These are phyloP conservation scores for Scytalidium lignicola DNA, from an alignment of 2,329 filamentous ascomycete genomes.

Conservation along the genomic window DNA sequence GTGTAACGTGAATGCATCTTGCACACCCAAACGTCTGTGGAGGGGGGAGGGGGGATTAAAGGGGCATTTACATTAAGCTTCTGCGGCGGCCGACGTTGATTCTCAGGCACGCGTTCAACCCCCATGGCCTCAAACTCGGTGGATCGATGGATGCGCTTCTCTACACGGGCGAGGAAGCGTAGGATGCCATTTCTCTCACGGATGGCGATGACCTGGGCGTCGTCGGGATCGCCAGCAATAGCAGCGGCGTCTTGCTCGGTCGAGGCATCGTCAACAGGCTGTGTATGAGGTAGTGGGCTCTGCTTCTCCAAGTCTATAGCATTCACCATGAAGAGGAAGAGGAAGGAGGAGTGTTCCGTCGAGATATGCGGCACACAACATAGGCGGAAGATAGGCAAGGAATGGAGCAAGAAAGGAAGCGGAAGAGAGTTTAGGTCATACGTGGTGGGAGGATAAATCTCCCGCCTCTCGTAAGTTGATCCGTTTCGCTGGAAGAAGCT, in stretches of 20 bases:
- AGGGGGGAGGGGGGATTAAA: not conserved
- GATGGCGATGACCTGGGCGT: conserved; percentile 1
- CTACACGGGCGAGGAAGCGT: conserved; percentile 1
- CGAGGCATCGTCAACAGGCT: not conserved
- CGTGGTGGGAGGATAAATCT: no score
- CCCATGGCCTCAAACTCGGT: conserved; percentile 4
- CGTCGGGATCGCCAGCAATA: not conserved
- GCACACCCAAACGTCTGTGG: no score
- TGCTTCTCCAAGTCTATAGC: conserved; percentile 4
- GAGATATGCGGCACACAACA: no score
- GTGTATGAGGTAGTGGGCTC: not conserved
- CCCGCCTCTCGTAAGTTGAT: no score
- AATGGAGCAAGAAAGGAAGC: no score
- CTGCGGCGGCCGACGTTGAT: conserved; percentile 3
- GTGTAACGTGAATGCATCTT: no score
- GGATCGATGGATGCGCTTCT: conserved; percentile 2
- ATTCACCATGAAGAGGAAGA: not conserved
- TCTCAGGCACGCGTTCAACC: conserved; percentile 5
- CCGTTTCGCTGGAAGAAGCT: no score
- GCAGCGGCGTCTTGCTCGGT: not conserved
- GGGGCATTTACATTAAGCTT: conserved; percentile 4
- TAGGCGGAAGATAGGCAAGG: no score
- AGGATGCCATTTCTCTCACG: conserved; percentile 2
- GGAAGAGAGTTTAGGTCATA: no score
- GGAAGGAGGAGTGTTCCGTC: no score